phyloP scores from a whole-genome alignment of 768 basidiomycete species.

The Vararia minispora region DNA sequence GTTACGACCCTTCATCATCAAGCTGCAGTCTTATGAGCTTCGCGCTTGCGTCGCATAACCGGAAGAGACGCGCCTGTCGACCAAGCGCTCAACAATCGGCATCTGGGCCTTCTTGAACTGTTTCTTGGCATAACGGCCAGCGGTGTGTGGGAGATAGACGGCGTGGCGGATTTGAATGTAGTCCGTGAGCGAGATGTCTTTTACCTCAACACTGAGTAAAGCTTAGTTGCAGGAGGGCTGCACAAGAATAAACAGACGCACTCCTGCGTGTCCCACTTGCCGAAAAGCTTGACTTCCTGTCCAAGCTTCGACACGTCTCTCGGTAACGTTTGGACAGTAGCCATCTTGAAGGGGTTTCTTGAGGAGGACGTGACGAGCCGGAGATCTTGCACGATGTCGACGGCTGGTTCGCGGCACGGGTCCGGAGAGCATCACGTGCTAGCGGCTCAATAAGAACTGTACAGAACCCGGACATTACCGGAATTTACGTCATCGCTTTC shows the following conservation, averaged over 20 bases:
- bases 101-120: constrained; percentile 99
- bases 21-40: constrained; percentile 30
- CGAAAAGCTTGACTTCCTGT: constrained; percentile 90
- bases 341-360: constrained; percentile 34
- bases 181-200: constrained; percentile 97
- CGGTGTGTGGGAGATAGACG: constrained; percentile 97
- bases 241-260: constrained; percentile 32
- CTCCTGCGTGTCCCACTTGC: constrained; percentile 98
- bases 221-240: not conserved
- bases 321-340: constrained; percentile 60
- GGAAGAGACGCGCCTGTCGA: constrained; percentile 65
- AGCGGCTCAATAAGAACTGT: too few relatives aligned
- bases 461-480: too few relatives aligned
- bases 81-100: constrained; percentile 99
- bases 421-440: too few relatives aligned
- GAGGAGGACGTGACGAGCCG: not conserved
- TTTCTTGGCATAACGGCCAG: constrained; percentile 98
- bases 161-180: constrained; percentile 99
- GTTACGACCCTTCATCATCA: constrained; percentile 99
- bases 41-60: not conserved
- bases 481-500: too few relatives aligned
- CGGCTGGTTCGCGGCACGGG: too few relatives aligned
- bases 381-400: constrained; percentile 1
- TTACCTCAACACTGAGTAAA: constrained; percentile 78
- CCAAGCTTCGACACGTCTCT: constrained; percentile 74